Base-by-base conservation (phyloP, 768 basidiomycete genomes). In the Fomitopsis pulvina region DNA sequence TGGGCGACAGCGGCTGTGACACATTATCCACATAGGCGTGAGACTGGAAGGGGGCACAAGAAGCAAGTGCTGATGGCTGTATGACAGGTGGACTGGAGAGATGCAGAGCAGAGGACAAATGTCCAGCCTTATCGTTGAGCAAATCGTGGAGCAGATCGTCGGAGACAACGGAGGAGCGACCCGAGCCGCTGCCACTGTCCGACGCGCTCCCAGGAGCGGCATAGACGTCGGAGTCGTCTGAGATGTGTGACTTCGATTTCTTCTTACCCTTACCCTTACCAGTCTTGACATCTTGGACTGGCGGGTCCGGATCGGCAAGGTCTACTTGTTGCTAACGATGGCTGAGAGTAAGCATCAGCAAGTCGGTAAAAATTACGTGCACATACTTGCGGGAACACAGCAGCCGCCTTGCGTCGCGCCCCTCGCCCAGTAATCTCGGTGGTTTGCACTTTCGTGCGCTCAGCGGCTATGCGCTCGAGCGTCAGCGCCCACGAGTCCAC, bases 401-500 rank as follows among this genome's bases (percentile, higher is more conserved):
- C 65, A 46, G 78, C 83, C 42, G 88, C 87, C 44, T 76, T 80
- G 28, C 88, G 81, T 52, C 87, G 81, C 22, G 75, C 83, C 29
- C 89, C 87, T 57, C 88, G 80, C 39, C 88, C 90, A 2, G 81
- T 84, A 37, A 68, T 64, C 42, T 78, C 81, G 28, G 73, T 62
- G 39, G 76, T 78, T 50, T 73, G 62, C 24, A 65, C 63, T 57
- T 69, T 75, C 48, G 73, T 75, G 51, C 78, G 69, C 50, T 71
- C 66, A 12, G 70, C 66, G 45, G 69, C 72, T 45, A 76, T 73
- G 29, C 68, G 71, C 48, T 73, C 66, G 40, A 93, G 66, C 9
- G 88, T 80, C 47, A 79, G 76, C 10, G 84, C 77, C 92, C 91
- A 94, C n/a, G 90, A 89, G 63, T 91, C 85, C 26, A 70, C 74